Evolutionary conservation across 2,329 filamentous ascomycete genomes (phyloP).

Genomic region (Verticillium zaregamsianum): DNA sequence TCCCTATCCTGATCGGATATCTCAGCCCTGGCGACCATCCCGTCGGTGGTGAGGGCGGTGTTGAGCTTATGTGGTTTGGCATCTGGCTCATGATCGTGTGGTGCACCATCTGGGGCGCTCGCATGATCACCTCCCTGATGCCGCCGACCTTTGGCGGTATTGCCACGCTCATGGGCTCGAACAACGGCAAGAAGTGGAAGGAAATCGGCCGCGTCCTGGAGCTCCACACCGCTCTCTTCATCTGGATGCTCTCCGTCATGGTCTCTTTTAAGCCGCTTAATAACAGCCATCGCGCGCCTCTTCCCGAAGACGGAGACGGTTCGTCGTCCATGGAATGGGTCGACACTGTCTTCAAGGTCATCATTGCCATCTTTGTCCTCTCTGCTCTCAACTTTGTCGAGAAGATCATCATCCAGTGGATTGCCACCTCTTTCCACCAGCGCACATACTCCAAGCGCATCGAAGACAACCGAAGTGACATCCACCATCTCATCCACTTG

Average conservation of each 20-base stretch:
- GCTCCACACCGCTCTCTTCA: slow-evolving; percentile 78
- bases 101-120: slow-evolving; percentile 80
- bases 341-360: slow-evolving; percentile 74
- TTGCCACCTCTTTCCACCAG: slow-evolving; percentile 88
- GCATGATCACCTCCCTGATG: slow-evolving; percentile 48
- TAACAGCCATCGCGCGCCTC: slow-evolving; percentile 53
- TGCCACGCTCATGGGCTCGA: slow-evolving; percentile 72
- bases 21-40: slow-evolving; percentile 39
- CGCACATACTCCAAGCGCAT: slow-evolving; percentile 89
- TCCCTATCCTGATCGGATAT: slow-evolving; percentile 41
- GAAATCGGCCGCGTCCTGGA: slow-evolving; percentile 85
- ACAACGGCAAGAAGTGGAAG: slow-evolving; percentile 88
- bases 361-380: slow-evolving; percentile 79
- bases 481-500: slow-evolving; percentile 52
- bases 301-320: slow-evolving; percentile 42
- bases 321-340: slow-evolving; percentile 56
- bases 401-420: slow-evolving; percentile 92
- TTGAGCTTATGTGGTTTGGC: slow-evolving; percentile 82
- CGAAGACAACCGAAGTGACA: slow-evolving; percentile 87
- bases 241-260: slow-evolving; percentile 86
- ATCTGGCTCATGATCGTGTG: slow-evolving; percentile 95
- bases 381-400: slow-evolving; percentile 78
- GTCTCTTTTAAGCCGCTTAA: slow-evolving; percentile 83
- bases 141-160: slow-evolving; percentile 43
- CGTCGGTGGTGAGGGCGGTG: slow-evolving; percentile 65